These are phyloP conservation scores for Chenopodium album DNA, from an alignment of 148 eudicot species.

Conservation along the genomic window DNA sequence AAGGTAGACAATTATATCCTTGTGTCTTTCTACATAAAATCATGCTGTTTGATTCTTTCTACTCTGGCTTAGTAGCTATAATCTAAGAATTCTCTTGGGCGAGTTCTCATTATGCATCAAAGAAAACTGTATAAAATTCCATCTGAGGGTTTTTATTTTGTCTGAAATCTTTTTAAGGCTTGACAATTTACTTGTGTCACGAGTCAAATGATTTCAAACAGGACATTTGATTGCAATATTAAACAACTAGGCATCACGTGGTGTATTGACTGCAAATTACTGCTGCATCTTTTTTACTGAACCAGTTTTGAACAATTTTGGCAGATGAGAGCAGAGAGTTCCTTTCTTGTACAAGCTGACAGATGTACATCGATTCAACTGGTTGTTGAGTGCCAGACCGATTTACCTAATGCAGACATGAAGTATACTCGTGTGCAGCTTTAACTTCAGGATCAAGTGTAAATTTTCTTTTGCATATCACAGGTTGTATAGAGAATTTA, in stretches of 20 bases:
- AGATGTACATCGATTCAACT: neutral
- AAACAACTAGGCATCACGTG: neutral
- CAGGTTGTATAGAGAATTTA: neutral
- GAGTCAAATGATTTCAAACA: neutral
- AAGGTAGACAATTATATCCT: constrained; percentile 42
- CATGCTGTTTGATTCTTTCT: neutral
- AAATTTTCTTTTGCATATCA: neutral
- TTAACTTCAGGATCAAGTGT: neutral
- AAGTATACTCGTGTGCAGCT: neutral
- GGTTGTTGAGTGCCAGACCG: neutral
- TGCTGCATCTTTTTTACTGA: neutral
- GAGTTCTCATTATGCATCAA: neutral
- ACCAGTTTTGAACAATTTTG: neutral
- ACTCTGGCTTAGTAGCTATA: neutral
- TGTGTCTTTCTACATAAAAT: neutral
- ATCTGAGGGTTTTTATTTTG: neutral
- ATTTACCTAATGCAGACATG: neutral
- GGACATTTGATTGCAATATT: neutral
- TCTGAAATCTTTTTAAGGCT: neutral
- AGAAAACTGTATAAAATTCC: neutral
- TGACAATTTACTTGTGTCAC: neutral
- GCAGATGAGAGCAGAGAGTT: neutral
- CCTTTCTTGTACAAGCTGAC: neutral
- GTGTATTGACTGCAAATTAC: neutral
- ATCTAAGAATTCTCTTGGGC: neutral